phyloP scores from a whole-genome alignment of 2,329 filamentous ascomycete species.

The Colletotrichum salicis region DNA sequence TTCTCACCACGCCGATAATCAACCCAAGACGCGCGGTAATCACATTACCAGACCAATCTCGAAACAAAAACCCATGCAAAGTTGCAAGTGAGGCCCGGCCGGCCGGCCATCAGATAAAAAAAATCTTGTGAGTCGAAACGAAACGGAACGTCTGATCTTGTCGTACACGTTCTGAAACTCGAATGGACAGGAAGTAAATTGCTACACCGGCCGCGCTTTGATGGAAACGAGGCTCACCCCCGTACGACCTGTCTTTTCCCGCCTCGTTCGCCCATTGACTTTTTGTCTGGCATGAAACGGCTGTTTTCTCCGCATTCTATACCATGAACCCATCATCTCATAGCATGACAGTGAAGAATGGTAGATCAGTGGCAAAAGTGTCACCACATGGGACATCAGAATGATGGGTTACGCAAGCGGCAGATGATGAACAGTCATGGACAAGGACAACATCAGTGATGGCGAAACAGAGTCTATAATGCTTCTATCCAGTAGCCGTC shows the following conservation, averaged over 20 bases:
- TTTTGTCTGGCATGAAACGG: background rate
- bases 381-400: background rate
- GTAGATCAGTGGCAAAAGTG: background rate
- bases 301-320: background rate
- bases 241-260: background rate
- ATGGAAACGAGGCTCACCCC: constrained; percentile 19
- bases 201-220: background rate
- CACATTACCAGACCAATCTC: background rate
- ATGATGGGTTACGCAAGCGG: background rate
- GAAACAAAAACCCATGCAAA: constrained; percentile 5
- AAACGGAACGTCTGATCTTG: constrained; percentile 12
- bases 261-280: background rate
- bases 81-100: background rate
- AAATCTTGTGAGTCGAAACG: constrained; percentile 1
- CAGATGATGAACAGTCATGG: too few species aligned
- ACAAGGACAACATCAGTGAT: background rate
- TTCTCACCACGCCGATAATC: background rate
- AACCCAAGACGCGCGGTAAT: background rate
- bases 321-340: background rate
- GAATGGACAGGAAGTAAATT: background rate
- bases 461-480: constrained; percentile 28
- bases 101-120: background rate
- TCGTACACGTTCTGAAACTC: constrained; percentile 9
- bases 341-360: background rate
- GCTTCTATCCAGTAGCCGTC: constrained; percentile 32